Evolutionary conservation across 768 basidiomycete species (phyloP).

Genomic region (Tephrocybe sp.): DNA sequence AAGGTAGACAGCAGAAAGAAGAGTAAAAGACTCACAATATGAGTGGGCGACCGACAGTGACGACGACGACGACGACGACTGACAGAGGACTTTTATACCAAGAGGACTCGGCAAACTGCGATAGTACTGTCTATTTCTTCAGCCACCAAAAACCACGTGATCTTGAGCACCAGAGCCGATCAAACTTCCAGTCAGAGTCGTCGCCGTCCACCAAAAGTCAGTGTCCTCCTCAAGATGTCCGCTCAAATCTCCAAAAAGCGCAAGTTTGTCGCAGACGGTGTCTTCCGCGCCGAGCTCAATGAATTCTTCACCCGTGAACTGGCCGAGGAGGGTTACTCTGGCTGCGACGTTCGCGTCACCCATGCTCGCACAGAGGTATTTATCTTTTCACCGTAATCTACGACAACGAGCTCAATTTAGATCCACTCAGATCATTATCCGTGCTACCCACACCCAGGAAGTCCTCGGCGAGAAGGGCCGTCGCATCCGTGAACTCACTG

Average conservation of each 20-base stretch:
- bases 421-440: conserved; percentile 85
- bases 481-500: conserved; percentile 96
- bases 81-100: neutral
- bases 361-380: conserved; percentile 92
- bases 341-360: conserved; percentile 99
- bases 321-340: conserved; percentile 99
- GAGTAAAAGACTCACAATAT: conserved; percentile 9
- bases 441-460: conserved; percentile 98
- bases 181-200: conserved; percentile 6
- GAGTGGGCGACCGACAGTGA: neutral
- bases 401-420: neutral
- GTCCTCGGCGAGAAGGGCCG: conserved; percentile 99
- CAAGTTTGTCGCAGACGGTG: conserved; percentile 98
- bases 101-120: conserved; percentile 23
- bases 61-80: neutral
- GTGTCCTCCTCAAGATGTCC: conserved; percentile 55
- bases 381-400: neutral
- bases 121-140: conserved; percentile 25
- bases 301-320: conserved; percentile 99
- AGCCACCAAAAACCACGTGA: conserved; percentile 22
- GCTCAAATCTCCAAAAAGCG: conserved; percentile 95
- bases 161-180: conserved; percentile 1
- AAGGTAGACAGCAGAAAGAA: neutral
- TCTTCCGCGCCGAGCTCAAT: conserved; percentile 97
- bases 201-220: conserved; percentile 7